Base-by-base conservation (phyloP, 1,284 basidiomycete genomes). In the Sphaerobolus stellatus region DNA sequence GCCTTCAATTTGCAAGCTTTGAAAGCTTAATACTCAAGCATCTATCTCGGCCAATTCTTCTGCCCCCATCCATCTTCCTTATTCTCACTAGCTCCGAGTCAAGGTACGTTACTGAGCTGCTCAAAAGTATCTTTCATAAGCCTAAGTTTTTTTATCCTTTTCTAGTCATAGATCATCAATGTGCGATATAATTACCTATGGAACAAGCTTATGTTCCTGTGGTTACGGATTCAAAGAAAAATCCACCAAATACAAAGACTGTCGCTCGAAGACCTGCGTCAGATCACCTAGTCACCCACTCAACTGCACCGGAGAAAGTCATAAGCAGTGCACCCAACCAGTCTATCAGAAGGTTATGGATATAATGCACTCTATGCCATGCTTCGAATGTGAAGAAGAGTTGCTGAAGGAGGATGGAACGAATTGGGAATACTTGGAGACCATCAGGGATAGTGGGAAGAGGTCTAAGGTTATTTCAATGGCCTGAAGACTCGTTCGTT, bases 321-420 rank as follows among this genome's bases (percentile, higher is more conserved):
- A 48, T 28, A 28, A 48, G 9, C 20, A 27, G 16, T 48, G 45
- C 25, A 27, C 25, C 9, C 24, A 48, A 9, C 25, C 45, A 13
- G 45, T 28, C 14, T 22, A 48, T 22, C 45, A 48, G 30, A 22
- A 48, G 30, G 45, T 48, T 27, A 48, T 48, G 45, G 45, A 48
- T 27, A 18, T 48, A 16, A 6, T 48, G 24, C 45, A 48, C 25
- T 27, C 29, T 18, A 48, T 48, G 45, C 45, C 45, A 4, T 48
- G 45, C 24, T 28, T 22, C 18, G 45, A 48, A 16, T 48, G 45
- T 28, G 45, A 48, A 31, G 30, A 29, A 13, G 4, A 27, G 20
- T 31, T n/a, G 24, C 18, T 48, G 25, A 43, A 43, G 20, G 41
- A 43, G 36, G n/a, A n/a, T n/a, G n/a, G n/a, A n/a, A n/a, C n/a